These are phyloP conservation scores for Cercospora citrullina DNA, from an alignment of 2,329 filamentous ascomycete species.

Conservation along the genomic window DNA sequence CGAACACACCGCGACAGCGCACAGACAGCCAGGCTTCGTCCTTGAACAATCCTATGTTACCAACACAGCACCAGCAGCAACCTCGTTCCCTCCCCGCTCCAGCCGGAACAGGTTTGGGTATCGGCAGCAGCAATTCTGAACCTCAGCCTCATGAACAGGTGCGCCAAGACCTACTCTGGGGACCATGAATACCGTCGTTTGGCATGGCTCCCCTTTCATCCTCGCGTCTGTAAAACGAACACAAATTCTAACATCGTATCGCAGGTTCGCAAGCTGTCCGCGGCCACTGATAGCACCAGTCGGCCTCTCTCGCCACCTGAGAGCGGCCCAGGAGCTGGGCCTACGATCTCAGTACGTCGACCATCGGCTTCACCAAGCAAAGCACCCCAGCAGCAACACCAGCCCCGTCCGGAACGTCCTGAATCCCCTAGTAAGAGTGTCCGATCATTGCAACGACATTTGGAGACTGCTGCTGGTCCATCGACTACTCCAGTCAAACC, in stretches of 20 bases:
- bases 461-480: conserved; percentile 20
- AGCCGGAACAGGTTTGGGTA: conserved; percentile 23
- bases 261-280: conserved; percentile 24
- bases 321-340: neutral
- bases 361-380: conserved; percentile 20
- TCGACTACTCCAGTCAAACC: conserved; percentile 23
- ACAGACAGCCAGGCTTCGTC: conserved; percentile 30
- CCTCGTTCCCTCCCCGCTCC: conserved; percentile 19
- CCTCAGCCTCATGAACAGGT: conserved; percentile 29
- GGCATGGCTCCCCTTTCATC: conserved; percentile 5
- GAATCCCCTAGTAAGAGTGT: conserved; percentile 37
- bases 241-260: conserved; percentile 3
- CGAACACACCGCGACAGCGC: conserved; percentile 22
- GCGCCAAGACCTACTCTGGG: conserved; percentile 30
- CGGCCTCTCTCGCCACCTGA: conserved; percentile 4
- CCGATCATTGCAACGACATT: conserved; percentile 36
- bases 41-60: conserved; percentile 16
- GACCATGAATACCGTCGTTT: conserved; percentile 40
- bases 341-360: conserved; percentile 8
- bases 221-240: neutral
- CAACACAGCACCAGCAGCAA: conserved; percentile 13
- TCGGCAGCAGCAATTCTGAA: conserved; percentile 10
- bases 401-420: conserved; percentile 23
- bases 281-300: conserved; percentile 4
- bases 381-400: neutral